Base-by-base conservation (phyloP, 805 yeast genomes). In the Tetrapisispora phaffii region DNA sequence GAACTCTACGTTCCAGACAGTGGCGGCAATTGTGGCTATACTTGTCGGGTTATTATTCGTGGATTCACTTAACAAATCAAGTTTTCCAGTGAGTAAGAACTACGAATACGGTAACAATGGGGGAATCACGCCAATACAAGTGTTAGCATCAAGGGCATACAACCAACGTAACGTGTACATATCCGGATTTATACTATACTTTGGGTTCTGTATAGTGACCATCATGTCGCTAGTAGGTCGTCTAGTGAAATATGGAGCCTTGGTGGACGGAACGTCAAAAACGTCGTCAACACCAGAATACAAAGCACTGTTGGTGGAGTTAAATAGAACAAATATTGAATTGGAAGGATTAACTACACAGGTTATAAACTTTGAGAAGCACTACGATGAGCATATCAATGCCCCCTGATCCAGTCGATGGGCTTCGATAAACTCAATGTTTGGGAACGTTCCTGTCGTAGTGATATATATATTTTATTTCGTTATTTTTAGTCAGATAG, bases 91-190 rank as follows among this genome's bases (percentile, higher is more conserved):
- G 17, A 42, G 48, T 26, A 46, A 49, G 44, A 55, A 47, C 41
- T 59, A 53, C 47, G 50, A 53, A 37, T 49, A 50, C 34, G 53
- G 50, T 3, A 47, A 51, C 16, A 35, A 45, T 29, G 50, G 50
- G 44, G 57, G 70, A 69, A 54, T 63, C 29, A 64, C 73, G 39
- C 67, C 72, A 35, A 62, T 68, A 33, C 82, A 79, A 20, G 74
- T 70, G 48, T 61, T 77, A 50, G 84, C 82, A 5, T 66, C 76
- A 39, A 75, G 79, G 48, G 79, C 80, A 46, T 79, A 77, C 53
- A 71, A 79, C 34, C 85, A 79, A 59, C 69, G 85, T 57, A 79
- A 79, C 51, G 66, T 77, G 35, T 79, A 79, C 57, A 69, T 79
- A 44, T 72, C 79, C 15, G 85, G 85, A 8, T 81, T 80, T 8